Percentiles rank a stretch among this genome's conserved stretches.
Conservation (phyloP, 2,329 filamentous ascomycete genomes). For the Botrytis pseudocinerea region DNA sequence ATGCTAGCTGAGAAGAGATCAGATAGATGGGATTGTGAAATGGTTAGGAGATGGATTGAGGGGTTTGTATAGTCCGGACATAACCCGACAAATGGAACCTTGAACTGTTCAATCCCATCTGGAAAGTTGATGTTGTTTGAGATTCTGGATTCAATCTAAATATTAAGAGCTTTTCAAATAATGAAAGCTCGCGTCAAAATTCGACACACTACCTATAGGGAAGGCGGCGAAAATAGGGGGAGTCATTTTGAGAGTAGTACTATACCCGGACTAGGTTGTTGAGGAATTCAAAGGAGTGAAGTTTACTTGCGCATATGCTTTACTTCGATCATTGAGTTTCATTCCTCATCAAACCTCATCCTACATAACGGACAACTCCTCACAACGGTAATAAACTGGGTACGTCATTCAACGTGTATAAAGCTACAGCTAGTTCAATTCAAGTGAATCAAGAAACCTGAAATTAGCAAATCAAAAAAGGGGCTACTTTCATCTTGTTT, state of each 20-base stretch:
- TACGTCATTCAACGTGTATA: background rate
- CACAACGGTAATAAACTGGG: background rate
- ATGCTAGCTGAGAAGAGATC: conserved; percentile 31
- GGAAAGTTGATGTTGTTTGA: background rate
- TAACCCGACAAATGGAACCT: background rate
- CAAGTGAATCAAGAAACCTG: background rate
- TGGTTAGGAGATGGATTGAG: conserved; percentile 31
- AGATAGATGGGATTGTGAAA: conserved; percentile 31
- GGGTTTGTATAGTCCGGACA: background rate
- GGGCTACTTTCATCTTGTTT: background rate
- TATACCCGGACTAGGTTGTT: background rate
- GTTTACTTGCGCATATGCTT: background rate
- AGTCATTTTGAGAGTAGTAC: background rate
- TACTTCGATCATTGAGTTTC: background rate
- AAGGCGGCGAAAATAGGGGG: background rate
- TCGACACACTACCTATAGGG: background rate
- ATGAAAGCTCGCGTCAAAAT: background rate
- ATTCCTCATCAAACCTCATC: background rate
- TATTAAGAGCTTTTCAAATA: background rate
- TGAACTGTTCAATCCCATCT: background rate
- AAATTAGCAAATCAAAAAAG: background rate
- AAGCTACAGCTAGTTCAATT: background rate
- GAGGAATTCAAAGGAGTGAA: background rate
- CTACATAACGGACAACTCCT: background rate
- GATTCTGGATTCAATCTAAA: background rate